A percentile compares a stretch with the other conserved stretches of the same genome.
Evolutionary conservation across 768 basidiomycete genomes (phyloP).

Genomic region (Trametes meyenii): DNA sequence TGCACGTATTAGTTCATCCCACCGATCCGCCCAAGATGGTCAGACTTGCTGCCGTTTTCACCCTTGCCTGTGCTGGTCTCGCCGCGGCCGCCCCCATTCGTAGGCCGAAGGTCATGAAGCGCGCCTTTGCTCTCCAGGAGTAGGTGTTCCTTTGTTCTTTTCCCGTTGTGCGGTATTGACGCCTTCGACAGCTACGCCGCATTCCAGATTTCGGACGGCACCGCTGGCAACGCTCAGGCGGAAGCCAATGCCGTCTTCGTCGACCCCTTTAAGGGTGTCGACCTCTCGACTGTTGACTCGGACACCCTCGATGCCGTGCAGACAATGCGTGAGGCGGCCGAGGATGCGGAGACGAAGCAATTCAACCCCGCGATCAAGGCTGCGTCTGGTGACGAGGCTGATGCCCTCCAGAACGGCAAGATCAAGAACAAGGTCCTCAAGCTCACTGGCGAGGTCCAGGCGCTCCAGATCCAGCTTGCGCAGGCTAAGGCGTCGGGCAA

Average conservation of each 20-base stretch:
- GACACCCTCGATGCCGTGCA: constrained; percentile 31
- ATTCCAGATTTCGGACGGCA: constrained; percentile 46
- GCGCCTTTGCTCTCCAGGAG: constrained; percentile 18
- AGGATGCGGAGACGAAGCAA: constrained; percentile 40
- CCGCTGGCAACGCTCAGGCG: constrained; percentile 39
- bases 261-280: constrained; percentile 37
- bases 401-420: constrained; percentile 42
- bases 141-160: neutral
- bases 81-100: constrained; percentile 18
- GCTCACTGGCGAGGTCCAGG: constrained; percentile 42
- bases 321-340: constrained; percentile 43
- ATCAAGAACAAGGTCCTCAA: constrained; percentile 51
- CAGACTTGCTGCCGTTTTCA: constrained; percentile 12
- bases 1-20: neutral
- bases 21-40: constrained; percentile 7
- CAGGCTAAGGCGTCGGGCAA: constrained; percentile 38
- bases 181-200: constrained; percentile 36
- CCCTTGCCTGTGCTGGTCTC: constrained; percentile 13
- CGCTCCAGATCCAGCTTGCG: constrained; percentile 42
- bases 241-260: constrained; percentile 45
- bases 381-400: constrained; percentile 37
- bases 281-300: constrained; percentile 38
- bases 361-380: constrained; percentile 43
- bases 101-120: neutral
- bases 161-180: neutral